Percentiles rank a stretch among this genome's conserved stretches.
phyloP scores from a whole-genome alignment of 2,329 filamentous ascomycete species.

The Aotearoamyces nothofagi region DNA sequence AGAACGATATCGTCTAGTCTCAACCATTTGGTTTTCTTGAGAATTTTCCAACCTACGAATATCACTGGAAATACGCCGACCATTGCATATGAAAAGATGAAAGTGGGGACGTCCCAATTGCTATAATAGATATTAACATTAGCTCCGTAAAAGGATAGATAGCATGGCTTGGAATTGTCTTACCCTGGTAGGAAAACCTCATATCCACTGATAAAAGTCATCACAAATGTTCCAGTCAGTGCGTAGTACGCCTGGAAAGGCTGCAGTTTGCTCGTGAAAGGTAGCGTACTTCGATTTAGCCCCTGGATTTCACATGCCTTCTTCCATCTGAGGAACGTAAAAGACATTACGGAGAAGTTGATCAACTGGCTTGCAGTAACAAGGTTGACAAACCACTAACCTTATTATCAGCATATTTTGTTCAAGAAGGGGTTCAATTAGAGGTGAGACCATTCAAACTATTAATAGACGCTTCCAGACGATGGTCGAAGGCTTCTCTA shows the following conservation, averaged over 20 bases:
- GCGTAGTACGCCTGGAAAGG: conserved; percentile 40
- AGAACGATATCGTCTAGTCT: conserved; percentile 39
- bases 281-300: conserved; percentile 25
- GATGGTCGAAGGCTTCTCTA: too few relatives aligned
- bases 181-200: conserved; percentile 38
- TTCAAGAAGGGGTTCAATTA: too few relatives aligned
- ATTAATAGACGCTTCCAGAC: too few relatives aligned
- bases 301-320: conserved; percentile 31
- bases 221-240: conserved; percentile 34
- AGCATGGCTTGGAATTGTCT: neutral
- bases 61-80: conserved; percentile 42
- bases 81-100: conserved; percentile 45
- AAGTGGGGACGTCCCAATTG: conserved; percentile 42
- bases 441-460: too few relatives aligned
- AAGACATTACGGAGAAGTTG: conserved; percentile 34
- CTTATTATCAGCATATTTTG: too few relatives aligned
- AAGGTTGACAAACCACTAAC: conserved; percentile 47
- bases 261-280: conserved; percentile 36
- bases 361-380: conserved; percentile 36
- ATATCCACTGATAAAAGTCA: conserved; percentile 47
- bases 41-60: conserved; percentile 43
- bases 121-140: conserved; percentile 1
- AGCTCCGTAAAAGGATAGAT: neutral
- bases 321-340: conserved; percentile 42
- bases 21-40: conserved; percentile 37